A percentile compares a stretch with the other conserved stretches of the same genome.
phyloP scores from a whole-genome alignment of 805 yeast species.

The Saturnispora serradocipensis region DNA sequence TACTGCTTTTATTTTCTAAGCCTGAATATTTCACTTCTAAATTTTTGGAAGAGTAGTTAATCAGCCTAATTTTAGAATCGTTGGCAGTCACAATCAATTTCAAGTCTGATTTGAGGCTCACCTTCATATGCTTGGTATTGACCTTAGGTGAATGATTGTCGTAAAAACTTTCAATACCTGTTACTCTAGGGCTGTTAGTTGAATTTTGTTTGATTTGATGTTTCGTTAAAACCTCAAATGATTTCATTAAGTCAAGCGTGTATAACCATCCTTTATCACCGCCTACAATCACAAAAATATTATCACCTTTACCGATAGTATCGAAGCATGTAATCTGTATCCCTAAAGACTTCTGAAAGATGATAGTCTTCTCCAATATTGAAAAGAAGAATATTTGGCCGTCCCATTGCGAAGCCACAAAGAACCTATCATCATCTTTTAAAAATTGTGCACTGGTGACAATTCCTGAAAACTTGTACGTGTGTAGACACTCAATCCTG shows the following conservation, averaged over 20 bases:
- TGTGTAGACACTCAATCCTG: slow-evolving; percentile 48
- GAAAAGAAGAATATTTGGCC: slow-evolving; percentile 76
- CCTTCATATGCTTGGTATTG: slow-evolving; percentile 13
- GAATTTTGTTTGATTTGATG: slow-evolving; percentile 37
- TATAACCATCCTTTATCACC: slow-evolving; percentile 67
- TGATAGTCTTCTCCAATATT: slow-evolving; percentile 59
- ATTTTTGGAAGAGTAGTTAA: slow-evolving; percentile 43
- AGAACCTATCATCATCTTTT: slow-evolving; percentile 80
- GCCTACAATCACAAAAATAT: slow-evolving; percentile 47
- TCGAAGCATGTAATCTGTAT: slow-evolving; percentile 67
- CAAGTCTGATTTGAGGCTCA: slow-evolving; percentile 10
- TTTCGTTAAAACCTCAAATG: slow-evolving; percentile 35
- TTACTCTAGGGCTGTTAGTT: slow-evolving; percentile 50
- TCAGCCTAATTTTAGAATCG: slow-evolving; percentile 68
- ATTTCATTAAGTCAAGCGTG: slow-evolving; percentile 47
- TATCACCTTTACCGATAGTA: slow-evolving; percentile 42
- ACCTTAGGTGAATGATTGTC: slow-evolving; percentile 8
- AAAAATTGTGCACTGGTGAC: slow-evolving; percentile 76
- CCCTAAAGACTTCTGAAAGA: slow-evolving; percentile 46
- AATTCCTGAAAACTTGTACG: slow-evolving; percentile 68
- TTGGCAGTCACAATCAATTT: slow-evolving; percentile 60
- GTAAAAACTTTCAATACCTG: slow-evolving; percentile 56
- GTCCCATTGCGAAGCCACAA: slow-evolving; percentile 74
- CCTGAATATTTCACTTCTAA: slow-evolving; percentile 70
- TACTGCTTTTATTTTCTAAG: slow-evolving; percentile 57